Evolutionary conservation across 139 green algal species (phyloP), one percentile per base, ranked within the genome.

Genomic region (Chlorella sp.): DNA sequence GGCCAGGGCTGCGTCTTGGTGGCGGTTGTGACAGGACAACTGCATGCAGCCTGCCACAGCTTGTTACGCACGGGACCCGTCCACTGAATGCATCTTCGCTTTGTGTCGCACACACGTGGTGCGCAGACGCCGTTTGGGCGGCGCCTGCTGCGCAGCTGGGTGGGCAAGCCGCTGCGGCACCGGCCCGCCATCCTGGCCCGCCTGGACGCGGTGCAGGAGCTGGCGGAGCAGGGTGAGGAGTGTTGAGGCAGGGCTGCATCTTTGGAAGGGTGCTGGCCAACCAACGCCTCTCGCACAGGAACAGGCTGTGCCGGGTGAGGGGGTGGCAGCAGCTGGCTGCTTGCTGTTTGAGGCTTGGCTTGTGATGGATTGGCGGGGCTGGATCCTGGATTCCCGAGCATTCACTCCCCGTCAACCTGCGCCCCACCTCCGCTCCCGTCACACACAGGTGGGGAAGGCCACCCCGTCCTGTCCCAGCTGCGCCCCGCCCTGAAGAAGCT

Each of bases 181-280:
- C 65, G 44, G 36, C 67, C 44, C 0, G 83, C 72, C 38, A 96
- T 98, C 40, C 2, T 84, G 19, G 87, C 58, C 44, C 90, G 94
- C 22, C 90, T 95, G 62, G 89, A 97, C 62, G 95, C 95, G 70
- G 95, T 98, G 48, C 83, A 94, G 82, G 93, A 96, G 88, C 84
- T 98, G 40, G 62, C 69, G 16, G 80, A 84, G 81, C 24, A 85
- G 13, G 72, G 77, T 82, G 62, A 67, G 48, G 34, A 26, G 34
- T 4, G n/a, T 1, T 28, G 70, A 44, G 1, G 4, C 38, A 14
- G 14, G 16, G 36, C 68, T 74, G 36, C 34, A 46, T 48, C 36
- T 48, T 16, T 41, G n/a, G 6, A 19, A 0, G 32, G 40, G n/a
- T 32, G 56, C 7, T 16, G 56, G 3, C 56, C 56, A 65, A 65